Evolutionary conservation across 2,329 filamentous ascomycete species (phyloP).

Genomic region (Leptographium radiaticola): DNA sequence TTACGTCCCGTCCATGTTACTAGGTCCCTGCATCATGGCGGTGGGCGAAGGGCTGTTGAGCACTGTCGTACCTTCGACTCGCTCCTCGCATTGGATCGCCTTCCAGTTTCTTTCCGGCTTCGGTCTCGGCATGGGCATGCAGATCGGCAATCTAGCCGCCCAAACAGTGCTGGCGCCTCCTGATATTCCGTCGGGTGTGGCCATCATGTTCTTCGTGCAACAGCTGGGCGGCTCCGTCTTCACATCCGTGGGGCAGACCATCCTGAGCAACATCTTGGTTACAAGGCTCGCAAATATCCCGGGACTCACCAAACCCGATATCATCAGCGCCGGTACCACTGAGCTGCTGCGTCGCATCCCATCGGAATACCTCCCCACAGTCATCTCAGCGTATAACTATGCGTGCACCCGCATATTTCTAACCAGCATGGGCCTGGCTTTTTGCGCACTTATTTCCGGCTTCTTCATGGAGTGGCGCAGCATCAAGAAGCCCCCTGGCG

Average conservation of each 20-base stretch:
- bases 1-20: constrained; percentile 44
- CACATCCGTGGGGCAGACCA: constrained; percentile 41
- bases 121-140: constrained; percentile 46
- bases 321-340: constrained; percentile 42
- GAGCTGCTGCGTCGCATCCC: constrained; percentile 42
- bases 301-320: constrained; percentile 25
- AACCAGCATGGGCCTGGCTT: constrained; percentile 42
- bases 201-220: constrained; percentile 44
- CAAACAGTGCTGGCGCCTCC: constrained; percentile 38
- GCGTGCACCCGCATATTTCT: constrained; percentile 51
- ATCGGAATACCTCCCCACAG: constrained; percentile 31
- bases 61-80: constrained; percentile 35
- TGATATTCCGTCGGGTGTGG: constrained; percentile 41
- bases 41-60: constrained; percentile 44
- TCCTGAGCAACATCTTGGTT: constrained; percentile 34
- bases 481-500: constrained; percentile 38
- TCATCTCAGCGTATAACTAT: constrained; percentile 52
- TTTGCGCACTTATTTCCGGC: constrained; percentile 42
- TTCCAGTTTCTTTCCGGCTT: constrained; percentile 47
- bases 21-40: constrained; percentile 34
- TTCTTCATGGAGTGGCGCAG: constrained; percentile 52
- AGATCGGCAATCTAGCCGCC: constrained; percentile 41
- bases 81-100: constrained; percentile 41
- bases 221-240: constrained; percentile 47
- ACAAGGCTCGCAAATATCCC: constrained; percentile 25